Evolutionary conservation across 768 basidiomycete species (phyloP).

Genomic region (Trametes meyenii): DNA sequence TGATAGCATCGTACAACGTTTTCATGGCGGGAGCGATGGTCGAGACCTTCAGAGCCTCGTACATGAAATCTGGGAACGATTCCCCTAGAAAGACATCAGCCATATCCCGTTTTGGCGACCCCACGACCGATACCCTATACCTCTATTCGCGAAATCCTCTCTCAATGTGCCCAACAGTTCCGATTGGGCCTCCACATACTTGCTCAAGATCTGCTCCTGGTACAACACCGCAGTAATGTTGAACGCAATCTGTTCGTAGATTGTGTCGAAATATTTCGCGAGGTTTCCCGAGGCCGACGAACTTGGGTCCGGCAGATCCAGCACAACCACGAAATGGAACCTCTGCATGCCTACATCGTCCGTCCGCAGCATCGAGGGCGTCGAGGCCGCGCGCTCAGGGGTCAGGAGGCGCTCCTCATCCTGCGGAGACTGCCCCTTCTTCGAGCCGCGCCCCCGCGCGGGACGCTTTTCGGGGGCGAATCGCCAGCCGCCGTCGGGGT

Average conservation of each 20-base stretch:
- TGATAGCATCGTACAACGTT: conserved; percentile 76
- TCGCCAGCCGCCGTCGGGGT: conserved; percentile 71
- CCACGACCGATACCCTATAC: conserved; percentile 39
- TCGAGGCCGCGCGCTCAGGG: conserved; percentile 35
- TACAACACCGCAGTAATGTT: conserved; percentile 90
- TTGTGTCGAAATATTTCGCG: conserved; percentile 77
- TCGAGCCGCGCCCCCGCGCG: conserved; percentile 58
- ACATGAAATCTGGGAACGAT: conserved; percentile 56
- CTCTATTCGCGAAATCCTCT: conserved; percentile 69
- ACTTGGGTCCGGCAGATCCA: conserved; percentile 90
- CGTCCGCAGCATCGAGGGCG: conserved; percentile 8
- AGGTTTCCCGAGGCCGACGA: conserved; percentile 80
- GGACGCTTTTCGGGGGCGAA: conserved; percentile 62
- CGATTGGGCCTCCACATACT: conserved; percentile 85
- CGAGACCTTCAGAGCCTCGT: conserved; percentile 62
- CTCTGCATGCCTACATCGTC: conserved; percentile 48
- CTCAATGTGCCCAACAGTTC: conserved; percentile 69
- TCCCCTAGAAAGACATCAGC: conserved; percentile 41
- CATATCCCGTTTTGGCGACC: neutral
- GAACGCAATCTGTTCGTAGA: conserved; percentile 90
- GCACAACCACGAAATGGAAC: conserved; percentile 85
- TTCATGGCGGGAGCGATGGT: conserved; percentile 83
- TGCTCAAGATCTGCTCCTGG: conserved; percentile 84
- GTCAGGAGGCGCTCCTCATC: conserved; percentile 31
- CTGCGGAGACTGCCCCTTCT: conserved; percentile 41